These are phyloP conservation scores for Dictyostelium intermedium DNA, from an alignment of 78 protist species.

Conservation along the genomic window DNA sequence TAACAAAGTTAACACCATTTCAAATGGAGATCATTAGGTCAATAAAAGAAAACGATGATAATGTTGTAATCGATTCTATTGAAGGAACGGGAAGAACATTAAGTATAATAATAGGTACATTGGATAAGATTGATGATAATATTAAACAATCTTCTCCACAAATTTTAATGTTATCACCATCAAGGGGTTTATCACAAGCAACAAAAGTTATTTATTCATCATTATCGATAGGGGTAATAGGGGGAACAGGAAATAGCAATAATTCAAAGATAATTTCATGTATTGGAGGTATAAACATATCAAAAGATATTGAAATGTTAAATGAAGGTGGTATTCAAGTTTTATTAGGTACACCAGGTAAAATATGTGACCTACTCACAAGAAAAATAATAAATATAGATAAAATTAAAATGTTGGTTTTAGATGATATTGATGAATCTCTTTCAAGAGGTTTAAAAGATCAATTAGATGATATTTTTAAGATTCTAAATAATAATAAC, in stretches of 20 bases:
- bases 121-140: neutral
- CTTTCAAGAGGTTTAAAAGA: neutral
- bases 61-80: neutral
- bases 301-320: neutral
- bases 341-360: slow-evolving; percentile 12
- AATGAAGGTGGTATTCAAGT: neutral
- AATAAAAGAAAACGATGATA: neutral
- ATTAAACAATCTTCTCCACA: neutral
- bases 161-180: neutral
- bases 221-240: neutral
- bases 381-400: neutral
- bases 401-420: neutral
- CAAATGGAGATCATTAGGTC: neutral
- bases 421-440: neutral
- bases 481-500: neutral
- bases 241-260: neutral
- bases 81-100: neutral
- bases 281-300: neutral
- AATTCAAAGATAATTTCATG: neutral
- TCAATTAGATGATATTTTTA: neutral
- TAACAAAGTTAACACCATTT: neutral
- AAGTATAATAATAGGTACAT: neutral
- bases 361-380: neutral
- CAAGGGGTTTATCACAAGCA: neutral
- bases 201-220: neutral